phyloP scores from a whole-genome alignment of 1,284 basidiomycete genomes.

The Veloboletus limbatus region DNA sequence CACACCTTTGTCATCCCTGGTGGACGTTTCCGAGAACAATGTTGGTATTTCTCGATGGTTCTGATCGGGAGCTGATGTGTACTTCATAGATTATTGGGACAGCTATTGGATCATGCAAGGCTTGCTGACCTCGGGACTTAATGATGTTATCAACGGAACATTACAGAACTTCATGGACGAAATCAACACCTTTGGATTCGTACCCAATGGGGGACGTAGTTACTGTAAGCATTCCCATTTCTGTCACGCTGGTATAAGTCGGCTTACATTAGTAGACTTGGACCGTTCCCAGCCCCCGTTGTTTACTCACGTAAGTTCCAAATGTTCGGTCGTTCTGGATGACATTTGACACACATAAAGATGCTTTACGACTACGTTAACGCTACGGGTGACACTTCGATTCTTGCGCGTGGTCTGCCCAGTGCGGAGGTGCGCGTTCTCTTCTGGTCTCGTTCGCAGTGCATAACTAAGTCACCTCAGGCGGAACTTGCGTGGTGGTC shows the following conservation, averaged over 20 bases:
- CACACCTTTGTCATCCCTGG: conserved; percentile 89
- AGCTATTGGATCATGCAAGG: conserved; percentile 88
- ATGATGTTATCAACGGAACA: conserved; percentile 70
- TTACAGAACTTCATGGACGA: conserved; percentile 94
- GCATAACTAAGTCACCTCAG: conserved; percentile 34
- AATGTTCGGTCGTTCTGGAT: not conserved
- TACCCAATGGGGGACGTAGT: conserved; percentile 88
- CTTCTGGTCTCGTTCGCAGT: conserved; percentile 35
- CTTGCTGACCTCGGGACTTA: conserved; percentile 75
- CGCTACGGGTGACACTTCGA: conserved; percentile 56
- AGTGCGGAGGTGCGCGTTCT: conserved; percentile 47
- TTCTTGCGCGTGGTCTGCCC: conserved; percentile 64
- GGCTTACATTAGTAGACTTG: conserved; percentile 50
- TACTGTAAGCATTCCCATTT: conserved; percentile 55
- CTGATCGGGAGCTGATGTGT: conserved; percentile 14
- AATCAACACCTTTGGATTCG: conserved; percentile 77
- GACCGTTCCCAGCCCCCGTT: conserved; percentile 89
- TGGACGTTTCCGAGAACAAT: conserved; percentile 68
- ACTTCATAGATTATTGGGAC: conserved; percentile 70
- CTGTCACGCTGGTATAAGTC: conserved; percentile 1
- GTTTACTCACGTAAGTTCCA: conserved; percentile 63
- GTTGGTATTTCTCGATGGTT: conserved; percentile 33
- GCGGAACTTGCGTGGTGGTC: conserved; percentile 83
- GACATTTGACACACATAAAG: conserved; percentile 29
- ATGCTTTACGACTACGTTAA: conserved; percentile 70